These are phyloP conservation scores for Penicillium glabrum DNA, from an alignment of 2,329 filamentous ascomycete species.

Conservation along the genomic window DNA sequence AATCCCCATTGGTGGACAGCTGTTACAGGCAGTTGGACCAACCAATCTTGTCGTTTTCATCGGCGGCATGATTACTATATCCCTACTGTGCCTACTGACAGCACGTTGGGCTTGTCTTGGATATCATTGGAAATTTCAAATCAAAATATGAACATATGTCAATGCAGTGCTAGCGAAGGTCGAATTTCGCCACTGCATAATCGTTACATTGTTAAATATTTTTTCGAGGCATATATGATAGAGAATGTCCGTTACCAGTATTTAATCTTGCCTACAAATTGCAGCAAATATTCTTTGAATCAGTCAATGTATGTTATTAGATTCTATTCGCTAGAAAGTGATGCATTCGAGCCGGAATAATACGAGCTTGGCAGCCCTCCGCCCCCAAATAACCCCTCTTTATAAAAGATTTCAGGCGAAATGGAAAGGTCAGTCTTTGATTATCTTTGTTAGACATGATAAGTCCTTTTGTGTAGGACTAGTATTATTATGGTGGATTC, in stretches of 20 bases:
- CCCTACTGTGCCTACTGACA: neutral
- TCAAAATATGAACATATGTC: neutral
- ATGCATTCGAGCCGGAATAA: too few species aligned
- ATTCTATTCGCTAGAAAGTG: too few species aligned
- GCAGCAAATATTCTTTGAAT: too few species aligned
- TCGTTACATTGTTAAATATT: neutral
- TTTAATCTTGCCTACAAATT: neutral
- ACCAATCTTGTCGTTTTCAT: constrained; percentile 1
- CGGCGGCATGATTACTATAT: neutral
- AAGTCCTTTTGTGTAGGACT: too few species aligned
- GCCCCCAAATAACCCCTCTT: too few species aligned
- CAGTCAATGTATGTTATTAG: too few species aligned
- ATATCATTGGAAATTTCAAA: neutral
- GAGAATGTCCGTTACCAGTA: neutral
- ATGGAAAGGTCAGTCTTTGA: too few species aligned
- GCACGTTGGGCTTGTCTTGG: constrained; percentile 2
- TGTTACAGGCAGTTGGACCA: neutral
- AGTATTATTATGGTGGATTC: too few species aligned
- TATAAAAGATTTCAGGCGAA: too few species aligned
- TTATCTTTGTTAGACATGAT: too few species aligned
- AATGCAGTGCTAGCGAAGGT: neutral
- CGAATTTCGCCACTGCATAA: neutral
- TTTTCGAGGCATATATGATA: neutral
- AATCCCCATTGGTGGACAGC: constrained; percentile 3
- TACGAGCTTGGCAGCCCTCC: too few species aligned